Evolutionary conservation across 1,139 yeast genomes (phyloP), one percentile per base, ranked within the genome.

Genomic region (Hanseniaspora sp.): DNA sequence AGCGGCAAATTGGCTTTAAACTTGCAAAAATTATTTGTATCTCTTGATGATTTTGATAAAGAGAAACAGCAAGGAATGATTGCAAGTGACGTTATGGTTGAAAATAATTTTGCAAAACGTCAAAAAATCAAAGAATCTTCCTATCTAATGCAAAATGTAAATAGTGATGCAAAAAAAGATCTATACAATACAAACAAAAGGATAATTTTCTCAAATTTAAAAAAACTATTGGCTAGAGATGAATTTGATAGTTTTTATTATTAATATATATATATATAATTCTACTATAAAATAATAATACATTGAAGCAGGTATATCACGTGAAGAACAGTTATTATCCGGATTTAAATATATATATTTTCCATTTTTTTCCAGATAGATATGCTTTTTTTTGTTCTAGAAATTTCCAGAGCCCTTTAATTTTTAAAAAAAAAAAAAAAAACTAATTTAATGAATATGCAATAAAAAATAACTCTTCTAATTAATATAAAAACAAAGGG

Each of bases 401-500:
- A 41, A 41, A 11, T 41, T 41, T 41, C 44, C 23, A 28, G 44
- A 41, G 9, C n/a, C 15, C 17, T 33, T 41, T 39, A n/a, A n/a
- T n/a, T n/a, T n/a, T n/a, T n/a, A n/a, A n/a, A n/a, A n/a, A n/a
- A n/a, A n/a, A n/a, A n/a, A n/a, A n/a, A n/a, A n/a, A n/a, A n/a
- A n/a, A n/a, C n/a, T n/a, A n/a, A n/a, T n/a, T n/a, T n/a, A n/a
- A n/a, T n/a, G n/a, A n/a, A n/a, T n/a, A n/a, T n/a, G n/a, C n/a
- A n/a, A n/a, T n/a, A n/a, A n/a, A n/a, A n/a, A n/a, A n/a, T n/a
- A n/a, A n/a, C n/a, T n/a, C n/a, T n/a, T n/a, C n/a, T n/a, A n/a
- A n/a, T n/a, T n/a, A n/a, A n/a, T n/a, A n/a, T n/a, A 74, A 71
- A 34, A 86, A 95, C 5, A 87, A 92, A 67, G 78, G n/a, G n/a